These are phyloP conservation scores for Boehmeria nivea DNA, from an alignment of 306 rosid genomes.

Conservation along the genomic window DNA sequence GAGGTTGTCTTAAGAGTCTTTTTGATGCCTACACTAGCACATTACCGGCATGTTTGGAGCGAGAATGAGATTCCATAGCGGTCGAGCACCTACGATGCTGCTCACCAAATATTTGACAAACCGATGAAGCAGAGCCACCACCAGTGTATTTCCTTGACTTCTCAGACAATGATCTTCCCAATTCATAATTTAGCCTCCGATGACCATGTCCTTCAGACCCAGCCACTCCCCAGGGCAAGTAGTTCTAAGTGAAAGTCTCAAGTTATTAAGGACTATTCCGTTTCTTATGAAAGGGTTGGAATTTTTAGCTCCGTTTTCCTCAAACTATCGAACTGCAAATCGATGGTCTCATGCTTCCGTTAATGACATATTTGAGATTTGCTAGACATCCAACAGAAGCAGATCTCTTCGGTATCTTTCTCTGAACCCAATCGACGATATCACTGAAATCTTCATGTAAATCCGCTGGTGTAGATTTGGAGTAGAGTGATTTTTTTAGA, in stretches of 20 bases:
- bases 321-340: slow-evolving; percentile 17
- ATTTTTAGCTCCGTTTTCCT: neutral
- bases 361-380: slow-evolving; percentile 24
- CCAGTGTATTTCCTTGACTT: slow-evolving; percentile 6
- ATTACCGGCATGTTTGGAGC: slow-evolving; percentile 46
- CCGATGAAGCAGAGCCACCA: slow-evolving; percentile 10
- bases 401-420: too few species aligned
- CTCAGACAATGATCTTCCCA: slow-evolving; percentile 2
- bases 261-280: neutral
- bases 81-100: slow-evolving; percentile 19
- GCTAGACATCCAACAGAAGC: slow-evolving; percentile 24
- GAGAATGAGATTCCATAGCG: slow-evolving; percentile 34
- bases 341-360: slow-evolving; percentile 24
- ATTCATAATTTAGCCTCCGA: slow-evolving; percentile 2
- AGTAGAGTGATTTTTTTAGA: slow-evolving; percentile 36
- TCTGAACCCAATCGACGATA: too few species aligned
- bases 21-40: too few species aligned
- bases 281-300: neutral
- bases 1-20: too few species aligned
- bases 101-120: too few species aligned
- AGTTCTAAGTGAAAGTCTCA: slow-evolving; percentile 9
- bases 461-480: slow-evolving; percentile 35
- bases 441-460: too few species aligned
- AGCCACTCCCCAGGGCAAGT: neutral
- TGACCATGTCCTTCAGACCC: neutral